These are phyloP conservation scores for Botrytis hyacinthi DNA, from an alignment of 2,329 filamentous ascomycete species.

Conservation along the genomic window DNA sequence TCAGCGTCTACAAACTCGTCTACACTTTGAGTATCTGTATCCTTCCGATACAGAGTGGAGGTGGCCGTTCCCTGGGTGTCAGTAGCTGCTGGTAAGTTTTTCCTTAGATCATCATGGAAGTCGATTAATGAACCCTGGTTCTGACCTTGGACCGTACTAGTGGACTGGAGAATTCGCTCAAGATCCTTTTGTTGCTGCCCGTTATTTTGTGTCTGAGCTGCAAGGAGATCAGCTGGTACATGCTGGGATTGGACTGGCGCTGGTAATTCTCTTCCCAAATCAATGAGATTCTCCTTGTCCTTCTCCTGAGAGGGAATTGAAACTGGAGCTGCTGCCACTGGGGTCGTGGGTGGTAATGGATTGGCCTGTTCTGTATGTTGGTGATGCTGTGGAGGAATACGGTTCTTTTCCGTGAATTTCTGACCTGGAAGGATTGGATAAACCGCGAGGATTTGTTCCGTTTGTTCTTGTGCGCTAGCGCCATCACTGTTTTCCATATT, in stretches of 20 bases:
- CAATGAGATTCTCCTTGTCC: conserved; percentile 50
- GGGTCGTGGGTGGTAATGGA: conserved; percentile 18
- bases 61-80: conserved; percentile 8
- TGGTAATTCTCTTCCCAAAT: conserved; percentile 49
- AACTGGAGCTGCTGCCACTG: conserved; percentile 13
- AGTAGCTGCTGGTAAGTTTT: conserved; percentile 43
- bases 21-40: conserved; percentile 36
- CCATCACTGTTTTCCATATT: conserved; percentile 51
- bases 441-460: conserved; percentile 81
- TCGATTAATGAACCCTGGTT: conserved; percentile 43
- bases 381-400: conserved; percentile 51
- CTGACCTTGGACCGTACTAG: conserved; percentile 25
- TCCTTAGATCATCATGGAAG: conserved; percentile 55
- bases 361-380: conserved; percentile 24
- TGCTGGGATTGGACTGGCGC: conserved; percentile 16
- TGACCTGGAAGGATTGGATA: conserved; percentile 83
- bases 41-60: conserved; percentile 29
- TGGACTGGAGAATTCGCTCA: conserved; percentile 33
- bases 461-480: conserved; percentile 64
- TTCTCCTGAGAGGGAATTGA: conserved; percentile 22
- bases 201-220: conserved; percentile 32
- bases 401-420: conserved; percentile 52
- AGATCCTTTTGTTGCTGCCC: conserved; percentile 35
- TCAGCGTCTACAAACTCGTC: conserved; percentile 41
- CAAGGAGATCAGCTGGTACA: conserved; percentile 30